phyloP scores from a whole-genome alignment of 495 filamentous ascomycete genomes.

The Cairneyella variabilis region DNA sequence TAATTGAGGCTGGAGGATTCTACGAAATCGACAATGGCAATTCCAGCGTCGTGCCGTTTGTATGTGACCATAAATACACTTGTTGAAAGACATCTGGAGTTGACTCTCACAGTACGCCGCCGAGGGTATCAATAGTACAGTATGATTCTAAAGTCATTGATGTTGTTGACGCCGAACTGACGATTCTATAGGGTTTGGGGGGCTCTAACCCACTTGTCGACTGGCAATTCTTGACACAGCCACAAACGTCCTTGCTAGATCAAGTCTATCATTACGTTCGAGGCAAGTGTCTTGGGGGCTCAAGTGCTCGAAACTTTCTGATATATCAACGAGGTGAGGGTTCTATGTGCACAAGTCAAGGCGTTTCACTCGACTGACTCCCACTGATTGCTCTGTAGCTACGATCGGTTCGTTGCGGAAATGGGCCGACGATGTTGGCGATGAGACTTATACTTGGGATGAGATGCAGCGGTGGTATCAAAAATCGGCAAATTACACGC shows the following conservation, averaged over 20 bases:
- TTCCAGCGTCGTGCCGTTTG: neutral
- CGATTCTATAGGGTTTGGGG: neutral
- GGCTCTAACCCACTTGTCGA: neutral
- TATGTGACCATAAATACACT: neutral
- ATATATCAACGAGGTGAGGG: conserved; percentile 24
- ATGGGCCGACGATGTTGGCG: conserved; percentile 57
- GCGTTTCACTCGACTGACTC: conserved; percentile 24
- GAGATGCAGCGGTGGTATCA: conserved; percentile 51
- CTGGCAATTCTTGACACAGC: conserved; percentile 48
- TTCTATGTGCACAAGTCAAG: conserved; percentile 41
- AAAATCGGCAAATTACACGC: conserved; percentile 46
- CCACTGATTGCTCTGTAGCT: neutral
- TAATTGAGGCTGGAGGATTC: conserved; percentile 48
- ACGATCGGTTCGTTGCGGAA: conserved; percentile 40
- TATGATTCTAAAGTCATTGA: neutral
- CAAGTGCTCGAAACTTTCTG: conserved; percentile 24
- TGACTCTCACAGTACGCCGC: neutral
- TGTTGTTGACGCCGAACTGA: neutral
- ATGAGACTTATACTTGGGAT: conserved; percentile 50
- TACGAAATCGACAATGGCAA: conserved; percentile 1
- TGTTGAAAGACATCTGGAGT: neutral
- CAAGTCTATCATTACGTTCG: conserved; percentile 20
- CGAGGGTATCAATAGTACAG: neutral
- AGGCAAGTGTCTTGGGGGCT: conserved; percentile 27
- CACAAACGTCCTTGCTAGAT: conserved; percentile 28